Conservation (phyloP, 2,329 filamentous ascomycete species). For the Epichloe coenophiala region DNA sequence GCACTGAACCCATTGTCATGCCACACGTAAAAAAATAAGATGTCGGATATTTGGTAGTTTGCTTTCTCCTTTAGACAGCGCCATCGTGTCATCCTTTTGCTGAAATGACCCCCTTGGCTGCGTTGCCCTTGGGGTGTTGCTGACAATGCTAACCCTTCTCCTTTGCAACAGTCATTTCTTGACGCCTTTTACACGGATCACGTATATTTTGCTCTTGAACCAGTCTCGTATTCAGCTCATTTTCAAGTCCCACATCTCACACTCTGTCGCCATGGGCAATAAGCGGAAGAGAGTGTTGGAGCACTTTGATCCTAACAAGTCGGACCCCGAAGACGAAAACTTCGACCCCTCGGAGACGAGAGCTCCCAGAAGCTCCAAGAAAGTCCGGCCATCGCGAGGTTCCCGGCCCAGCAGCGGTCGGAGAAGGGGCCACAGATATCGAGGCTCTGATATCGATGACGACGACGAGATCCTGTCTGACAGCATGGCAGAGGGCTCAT, state of each 20-base stretch:
- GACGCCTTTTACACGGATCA: neutral
- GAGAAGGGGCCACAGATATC: constrained; percentile 31
- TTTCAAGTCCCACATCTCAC: neutral
- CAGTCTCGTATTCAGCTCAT: constrained; percentile 6
- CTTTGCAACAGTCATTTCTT: neutral
- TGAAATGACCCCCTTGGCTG: neutral
- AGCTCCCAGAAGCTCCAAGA: constrained; percentile 28
- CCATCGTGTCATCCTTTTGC: neutral
- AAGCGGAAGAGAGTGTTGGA: constrained; percentile 47
- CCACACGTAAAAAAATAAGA: neutral
- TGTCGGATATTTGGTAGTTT: neutral
- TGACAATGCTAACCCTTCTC: neutral
- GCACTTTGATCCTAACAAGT: constrained; percentile 52
- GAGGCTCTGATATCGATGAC: constrained; percentile 49
- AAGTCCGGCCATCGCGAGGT: constrained; percentile 25
- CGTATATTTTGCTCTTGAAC: neutral
- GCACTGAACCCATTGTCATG: neutral
- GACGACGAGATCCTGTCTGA: constrained; percentile 44
- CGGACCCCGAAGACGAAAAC: constrained; percentile 52
- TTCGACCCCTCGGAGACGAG: constrained; percentile 42
- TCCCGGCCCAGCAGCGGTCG: constrained; percentile 15
- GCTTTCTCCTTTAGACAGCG: neutral
- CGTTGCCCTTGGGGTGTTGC: neutral
- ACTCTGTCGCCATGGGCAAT: constrained; percentile 16
- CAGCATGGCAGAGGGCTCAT: constrained; percentile 37